phyloP scores from a whole-genome alignment of 2,329 filamentous ascomycete genomes.

The Phialophora tarda region DNA sequence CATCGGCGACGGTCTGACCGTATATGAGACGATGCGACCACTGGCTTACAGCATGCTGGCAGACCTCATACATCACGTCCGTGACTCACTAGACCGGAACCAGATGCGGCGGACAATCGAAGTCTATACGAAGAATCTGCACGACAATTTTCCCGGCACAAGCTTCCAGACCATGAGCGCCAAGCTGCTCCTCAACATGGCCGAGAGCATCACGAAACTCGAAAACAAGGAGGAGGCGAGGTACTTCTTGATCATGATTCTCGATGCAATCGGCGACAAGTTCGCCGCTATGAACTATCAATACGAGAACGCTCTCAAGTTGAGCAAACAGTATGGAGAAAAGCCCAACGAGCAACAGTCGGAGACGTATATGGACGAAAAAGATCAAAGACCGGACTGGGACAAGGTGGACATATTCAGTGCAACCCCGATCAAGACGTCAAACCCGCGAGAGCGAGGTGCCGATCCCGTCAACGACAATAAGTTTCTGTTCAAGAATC shows the following conservation, averaged over 20 bases:
- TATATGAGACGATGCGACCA: constrained; percentile 94
- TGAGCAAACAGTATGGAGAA: constrained; percentile 76
- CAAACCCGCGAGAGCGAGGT: constrained; percentile 85
- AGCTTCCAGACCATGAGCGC: constrained; percentile 99
- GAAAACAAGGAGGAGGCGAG: constrained; percentile 92
- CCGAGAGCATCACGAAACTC: constrained; percentile 93
- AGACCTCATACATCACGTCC: constrained; percentile 94
- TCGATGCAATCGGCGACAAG: constrained; percentile 97
- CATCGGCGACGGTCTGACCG: constrained; percentile 93
- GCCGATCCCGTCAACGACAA: constrained; percentile 93
- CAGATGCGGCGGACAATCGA: constrained; percentile 96
- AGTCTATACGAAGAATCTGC: constrained; percentile 94
- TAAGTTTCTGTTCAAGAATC: constrained; percentile 95
- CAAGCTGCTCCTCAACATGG: constrained; percentile 95
- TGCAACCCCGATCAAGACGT: constrained; percentile 94
- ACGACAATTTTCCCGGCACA: constrained; percentile 94
- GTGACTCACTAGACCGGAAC: constrained; percentile 82
- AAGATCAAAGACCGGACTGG: constrained; percentile 84
- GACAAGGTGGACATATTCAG: constrained; percentile 98
- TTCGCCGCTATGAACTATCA: constrained; percentile 98
- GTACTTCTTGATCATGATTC: constrained; percentile 94
- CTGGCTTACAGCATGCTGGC: constrained; percentile 98
- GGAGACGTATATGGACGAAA: constrained; percentile 85
- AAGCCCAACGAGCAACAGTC: constrained; percentile 66
- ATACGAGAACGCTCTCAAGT: constrained; percentile 91